Evolutionary conservation across 768 basidiomycete genomes (phyloP), one percentile per base, ranked within the genome.

Genomic region (Agrocybe chaxingu): DNA sequence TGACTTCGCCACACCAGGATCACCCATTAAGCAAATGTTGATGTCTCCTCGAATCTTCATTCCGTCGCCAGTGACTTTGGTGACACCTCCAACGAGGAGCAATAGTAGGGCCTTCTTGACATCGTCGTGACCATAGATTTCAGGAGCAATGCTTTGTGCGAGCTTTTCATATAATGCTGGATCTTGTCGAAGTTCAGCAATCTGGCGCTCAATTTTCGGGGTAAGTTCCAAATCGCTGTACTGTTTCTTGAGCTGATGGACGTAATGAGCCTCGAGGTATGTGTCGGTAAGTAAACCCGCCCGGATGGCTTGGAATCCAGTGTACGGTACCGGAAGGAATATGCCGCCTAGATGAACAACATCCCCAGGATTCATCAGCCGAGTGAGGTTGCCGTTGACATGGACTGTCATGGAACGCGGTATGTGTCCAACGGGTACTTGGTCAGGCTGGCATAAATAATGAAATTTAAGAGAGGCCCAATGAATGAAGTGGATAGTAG

Each of bases 1-100:
- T 10, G 94, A 97, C 67, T 99, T 99, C 48, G 95, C 94, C 45
- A 98, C 96, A 83, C 97, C 97, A 46, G 97, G 97, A 68, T 99
- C 97, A 58, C 97, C 97, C 97, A 99, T 99, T 38, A 99, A 70
- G 69, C 97, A 99, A 12, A 99, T 75, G 61, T 99, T 99, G 70
- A 99, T 76, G 67, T 98, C 97, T 29, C 97, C 97, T 63, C 97
- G 83, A 64, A 99, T 98, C 70, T 92, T 98, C 92, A 99, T 93
- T 10, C 97, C 97, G 62, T 99, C 97, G 5, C 91, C 90, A 66
- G 94, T 92, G 34, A 81, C 76, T 71, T 99, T 99, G 40, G 92
- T 97, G 1, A 95, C 94, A 35, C 97, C 97, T 8, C 97, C 97
- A 29, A 99, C 92, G 10, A 99, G 80, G 1, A 99, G 75, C 4